Evolutionary conservation across 306 rosid genomes (phyloP).

Genomic region (Cucurbita pepo): DNA sequence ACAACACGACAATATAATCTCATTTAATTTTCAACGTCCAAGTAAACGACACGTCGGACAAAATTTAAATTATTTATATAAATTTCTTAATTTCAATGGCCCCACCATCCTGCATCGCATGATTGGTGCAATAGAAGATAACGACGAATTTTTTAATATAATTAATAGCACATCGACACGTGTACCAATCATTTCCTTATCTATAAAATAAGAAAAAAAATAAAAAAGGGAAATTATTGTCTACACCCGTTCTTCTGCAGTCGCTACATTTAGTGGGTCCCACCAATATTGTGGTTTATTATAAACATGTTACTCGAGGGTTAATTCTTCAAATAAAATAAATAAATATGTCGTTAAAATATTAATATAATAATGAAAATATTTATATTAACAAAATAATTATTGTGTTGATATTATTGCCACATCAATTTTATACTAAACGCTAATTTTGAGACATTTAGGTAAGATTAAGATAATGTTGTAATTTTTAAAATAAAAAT

Average conservation of each 20-base stretch:
- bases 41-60: conserved; percentile 11
- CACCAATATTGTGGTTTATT: too few relatives aligned
- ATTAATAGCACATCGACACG: conserved; percentile 5
- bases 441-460: too few relatives aligned
- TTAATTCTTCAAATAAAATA: too few relatives aligned
- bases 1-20: not conserved
- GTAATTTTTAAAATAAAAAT: too few relatives aligned
- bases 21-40: not conserved
- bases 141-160: conserved; percentile 15
- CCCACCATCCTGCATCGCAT: not conserved
- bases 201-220: not conserved
- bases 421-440: too few relatives aligned
- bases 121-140: conserved; percentile 6
- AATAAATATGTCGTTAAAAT: too few relatives aligned
- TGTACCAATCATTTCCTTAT: conserved; percentile 17
- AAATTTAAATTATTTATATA: not conserved
- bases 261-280: too few relatives aligned
- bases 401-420: too few relatives aligned
- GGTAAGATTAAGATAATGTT: too few relatives aligned
- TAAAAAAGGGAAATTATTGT: not conserved
- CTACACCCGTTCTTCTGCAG: not conserved
- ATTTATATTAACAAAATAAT: too few relatives aligned
- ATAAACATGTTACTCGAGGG: too few relatives aligned
- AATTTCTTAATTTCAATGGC: not conserved
- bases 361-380: too few relatives aligned